A percentile compares a stretch with the other conserved stretches of the same genome.
Evolutionary conservation across 1,284 basidiomycete species (phyloP).

Genomic region (Ustilago shanxiensis): DNA sequence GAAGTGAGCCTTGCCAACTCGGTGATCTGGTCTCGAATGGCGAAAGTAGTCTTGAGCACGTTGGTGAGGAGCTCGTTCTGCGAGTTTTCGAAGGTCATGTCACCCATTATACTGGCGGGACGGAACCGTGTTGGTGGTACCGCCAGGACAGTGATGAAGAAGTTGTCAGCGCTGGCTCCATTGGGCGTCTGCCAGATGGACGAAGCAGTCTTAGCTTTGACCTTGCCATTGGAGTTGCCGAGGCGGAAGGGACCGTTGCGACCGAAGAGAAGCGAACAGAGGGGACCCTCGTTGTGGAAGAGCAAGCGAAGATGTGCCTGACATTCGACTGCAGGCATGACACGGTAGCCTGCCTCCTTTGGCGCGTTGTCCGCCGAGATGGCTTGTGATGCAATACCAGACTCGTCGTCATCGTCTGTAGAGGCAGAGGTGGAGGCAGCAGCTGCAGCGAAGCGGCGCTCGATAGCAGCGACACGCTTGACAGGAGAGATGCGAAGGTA

Average conservation of each 20-base stretch:
- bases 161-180: conserved; percentile 88
- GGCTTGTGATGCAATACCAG: conserved; percentile 38
- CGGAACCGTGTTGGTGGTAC: conserved; percentile 96
- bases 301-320: conserved; percentile 90
- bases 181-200: conserved; percentile 47
- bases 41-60: conserved; percentile 80
- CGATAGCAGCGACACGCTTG: conserved; percentile 55
- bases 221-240: conserved; percentile 38
- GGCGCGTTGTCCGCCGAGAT: conserved; percentile 53
- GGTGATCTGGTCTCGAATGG: conserved; percentile 74
- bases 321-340: conserved; percentile 90
- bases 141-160: conserved; percentile 93
- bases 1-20: conserved; percentile 77
- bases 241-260: conserved; percentile 84
- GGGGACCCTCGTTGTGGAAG: conserved; percentile 84
- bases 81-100: conserved; percentile 92
- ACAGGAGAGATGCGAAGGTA: conserved; percentile 50
- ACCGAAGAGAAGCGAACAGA: conserved; percentile 90
- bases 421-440: conserved; percentile 31
- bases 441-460: conserved; percentile 29
- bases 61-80: conserved; percentile 94
- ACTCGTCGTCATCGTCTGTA: conserved; percentile 23
- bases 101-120: conserved; percentile 91
- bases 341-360: conserved; percentile 73
- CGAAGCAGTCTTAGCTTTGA: conserved; percentile 29